A percentile compares a stretch with the other conserved stretches of the same genome.
phyloP scores from a whole-genome alignment of 345 rosid species.

The Eucalyptus erythrocorys region DNA sequence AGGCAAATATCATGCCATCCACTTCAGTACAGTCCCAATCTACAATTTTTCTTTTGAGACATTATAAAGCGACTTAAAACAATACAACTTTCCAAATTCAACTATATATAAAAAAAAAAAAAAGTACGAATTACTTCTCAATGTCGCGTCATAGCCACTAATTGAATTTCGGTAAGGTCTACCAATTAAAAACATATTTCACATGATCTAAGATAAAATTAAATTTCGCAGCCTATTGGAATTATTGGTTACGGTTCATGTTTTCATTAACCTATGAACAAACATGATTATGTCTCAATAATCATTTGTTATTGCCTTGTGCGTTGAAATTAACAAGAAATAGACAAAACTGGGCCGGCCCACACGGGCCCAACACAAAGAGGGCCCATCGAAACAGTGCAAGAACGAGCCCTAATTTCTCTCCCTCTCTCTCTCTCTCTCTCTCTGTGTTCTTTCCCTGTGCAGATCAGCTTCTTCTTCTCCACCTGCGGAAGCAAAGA shows the following conservation, averaged over 20 bases:
- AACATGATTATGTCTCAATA: background rate
- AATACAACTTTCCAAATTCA: background rate
- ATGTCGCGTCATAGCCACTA: fast-evolving
- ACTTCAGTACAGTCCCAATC: background rate
- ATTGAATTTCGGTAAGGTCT: background rate
- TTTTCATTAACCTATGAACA: background rate
- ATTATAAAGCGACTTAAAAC: fast-evolving
- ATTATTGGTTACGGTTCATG: background rate
- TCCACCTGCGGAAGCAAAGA: background rate
- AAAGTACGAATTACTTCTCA: no score
- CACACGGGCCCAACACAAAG: background rate
- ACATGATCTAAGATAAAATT: background rate
- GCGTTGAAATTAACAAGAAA: background rate
- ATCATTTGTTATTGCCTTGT: background rate
- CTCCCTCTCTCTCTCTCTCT: background rate
- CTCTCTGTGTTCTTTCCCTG: background rate
- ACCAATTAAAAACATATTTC: no score
- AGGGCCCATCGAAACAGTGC: background rate
- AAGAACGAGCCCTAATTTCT: background rate
- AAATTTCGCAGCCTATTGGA: background rate
- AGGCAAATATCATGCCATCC: background rate
- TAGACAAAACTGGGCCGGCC: background rate
- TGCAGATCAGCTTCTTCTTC: background rate
- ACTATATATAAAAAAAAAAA: background rate
- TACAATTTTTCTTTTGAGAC: fast-evolving